phyloP scores from a whole-genome alignment of 2,329 filamentous ascomycete species.

The Pezicula rhizophila region DNA sequence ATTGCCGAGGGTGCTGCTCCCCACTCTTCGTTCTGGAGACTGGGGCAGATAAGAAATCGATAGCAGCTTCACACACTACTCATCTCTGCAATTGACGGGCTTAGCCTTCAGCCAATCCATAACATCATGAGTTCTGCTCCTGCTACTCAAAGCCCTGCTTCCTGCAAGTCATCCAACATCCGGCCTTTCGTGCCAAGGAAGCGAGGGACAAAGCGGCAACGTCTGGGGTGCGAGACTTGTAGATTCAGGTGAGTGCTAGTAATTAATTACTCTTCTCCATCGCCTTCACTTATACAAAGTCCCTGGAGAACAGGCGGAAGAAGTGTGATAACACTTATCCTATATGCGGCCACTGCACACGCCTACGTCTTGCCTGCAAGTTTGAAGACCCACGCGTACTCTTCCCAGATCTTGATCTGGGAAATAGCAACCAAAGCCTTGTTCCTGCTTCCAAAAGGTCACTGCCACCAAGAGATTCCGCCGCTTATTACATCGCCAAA shows the following conservation, averaged over 20 bases:
- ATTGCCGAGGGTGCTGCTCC: too few relatives aligned
- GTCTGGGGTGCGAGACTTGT: background rate
- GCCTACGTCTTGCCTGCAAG: conserved; percentile 3
- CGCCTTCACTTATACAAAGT: background rate
- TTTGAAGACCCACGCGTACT: background rate
- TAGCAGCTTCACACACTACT: too few relatives aligned
- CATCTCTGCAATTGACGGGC: too few relatives aligned
- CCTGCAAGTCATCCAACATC: background rate
- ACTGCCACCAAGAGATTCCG: background rate
- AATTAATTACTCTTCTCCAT: background rate
- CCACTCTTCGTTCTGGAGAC: too few relatives aligned
- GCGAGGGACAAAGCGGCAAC: background rate
- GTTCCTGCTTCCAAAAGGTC: background rate
- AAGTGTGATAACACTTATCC: conserved; percentile 3
- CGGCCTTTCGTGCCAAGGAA: background rate
- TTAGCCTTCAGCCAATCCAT: too few relatives aligned
- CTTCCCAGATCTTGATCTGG: background rate
- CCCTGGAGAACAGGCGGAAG: conserved; percentile 2
- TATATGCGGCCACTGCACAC: conserved; percentile 2
- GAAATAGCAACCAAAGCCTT: background rate
- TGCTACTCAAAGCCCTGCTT: conserved; percentile 10
- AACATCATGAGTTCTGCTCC: too few relatives aligned
- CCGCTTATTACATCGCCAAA: background rate
- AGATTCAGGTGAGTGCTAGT: background rate
- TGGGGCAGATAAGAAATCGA: too few relatives aligned